These are phyloP conservation scores for Aspergillus pseudonomiae DNA, from an alignment of 2,329 filamentous ascomycete genomes.

Conservation along the genomic window DNA sequence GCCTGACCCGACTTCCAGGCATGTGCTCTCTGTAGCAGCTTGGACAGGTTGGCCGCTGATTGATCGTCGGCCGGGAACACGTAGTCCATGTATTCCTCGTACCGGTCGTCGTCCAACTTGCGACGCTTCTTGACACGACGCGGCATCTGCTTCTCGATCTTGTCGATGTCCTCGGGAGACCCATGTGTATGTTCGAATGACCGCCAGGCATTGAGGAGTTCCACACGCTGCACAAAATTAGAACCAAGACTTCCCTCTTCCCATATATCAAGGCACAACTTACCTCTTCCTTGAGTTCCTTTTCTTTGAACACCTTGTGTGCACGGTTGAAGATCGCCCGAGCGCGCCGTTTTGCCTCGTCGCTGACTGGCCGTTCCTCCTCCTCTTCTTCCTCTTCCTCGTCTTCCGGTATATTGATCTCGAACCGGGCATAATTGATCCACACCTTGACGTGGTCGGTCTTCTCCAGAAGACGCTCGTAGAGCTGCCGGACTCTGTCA, in stretches of 20 bases:
- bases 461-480: conserved; percentile 88
- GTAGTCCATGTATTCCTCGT: conserved; percentile 97
- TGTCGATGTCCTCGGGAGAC: conserved; percentile 71
- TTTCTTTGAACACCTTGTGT: conserved; percentile 83
- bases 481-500: conserved; percentile 76
- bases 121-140: conserved; percentile 89
- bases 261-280: conserved; percentile 20
- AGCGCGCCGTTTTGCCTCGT: conserved; percentile 80
- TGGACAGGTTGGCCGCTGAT: conserved; percentile 79
- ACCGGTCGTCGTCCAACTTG: conserved; percentile 87
- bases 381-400: conserved; percentile 65
- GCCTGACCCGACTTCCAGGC: conserved; percentile 71
- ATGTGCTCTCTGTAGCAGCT: conserved; percentile 81
- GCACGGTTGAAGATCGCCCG: conserved; percentile 83
- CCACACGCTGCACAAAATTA: conserved; percentile 65
- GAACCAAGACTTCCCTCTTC: conserved; percentile 14
- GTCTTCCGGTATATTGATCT: conserved; percentile 86
- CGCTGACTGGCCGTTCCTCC: conserved; percentile 67
- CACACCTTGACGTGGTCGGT: conserved; percentile 99
- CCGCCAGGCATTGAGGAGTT: conserved; percentile 88
- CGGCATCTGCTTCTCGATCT: conserved; percentile 91
- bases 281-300: conserved; percentile 85
- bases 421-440: conserved; percentile 98
- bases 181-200: conserved; percentile 90
- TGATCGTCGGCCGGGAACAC: conserved; percentile 95